Evolutionary conservation across 768 basidiomycete species (phyloP).

Genomic region (Favolaschia claudopus): DNA sequence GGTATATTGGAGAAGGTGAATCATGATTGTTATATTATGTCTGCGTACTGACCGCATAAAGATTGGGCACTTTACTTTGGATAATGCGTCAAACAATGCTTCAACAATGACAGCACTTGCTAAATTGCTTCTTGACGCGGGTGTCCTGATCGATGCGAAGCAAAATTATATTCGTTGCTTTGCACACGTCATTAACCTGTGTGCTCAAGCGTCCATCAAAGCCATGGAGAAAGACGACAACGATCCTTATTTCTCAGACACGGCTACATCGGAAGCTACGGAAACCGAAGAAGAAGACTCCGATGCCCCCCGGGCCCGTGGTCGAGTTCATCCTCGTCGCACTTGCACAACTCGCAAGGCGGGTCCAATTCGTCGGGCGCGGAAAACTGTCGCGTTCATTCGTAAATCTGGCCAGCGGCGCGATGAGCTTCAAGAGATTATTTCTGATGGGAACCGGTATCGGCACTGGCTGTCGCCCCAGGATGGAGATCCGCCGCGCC

Average conservation of each 20-base stretch:
- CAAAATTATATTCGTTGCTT: constrained; percentile 4
- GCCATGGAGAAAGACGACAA: neutral
- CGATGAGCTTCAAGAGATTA: constrained; percentile 16
- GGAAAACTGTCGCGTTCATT: constrained; percentile 19
- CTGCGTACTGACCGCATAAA: neutral
- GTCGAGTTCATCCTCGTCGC: neutral
- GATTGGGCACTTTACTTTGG: constrained; percentile 28
- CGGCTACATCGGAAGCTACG: neutral
- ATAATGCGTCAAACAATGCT: constrained; percentile 32
- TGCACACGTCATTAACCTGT: constrained; percentile 10
- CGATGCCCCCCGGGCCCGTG: no score
- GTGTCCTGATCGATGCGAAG: constrained; percentile 18
- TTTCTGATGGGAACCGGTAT: constrained; percentile 15
- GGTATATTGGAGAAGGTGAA: neutral
- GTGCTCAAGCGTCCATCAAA: constrained; percentile 1
- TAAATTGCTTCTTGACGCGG: neutral
- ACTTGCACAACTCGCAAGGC: neutral
- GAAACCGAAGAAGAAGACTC: neutral
- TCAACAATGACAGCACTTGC: constrained; percentile 25
- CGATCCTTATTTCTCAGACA: neutral
- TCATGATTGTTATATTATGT: neutral
- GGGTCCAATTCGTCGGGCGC: constrained; percentile 7
- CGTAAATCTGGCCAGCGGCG: constrained; percentile 27
- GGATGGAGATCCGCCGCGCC: neutral
- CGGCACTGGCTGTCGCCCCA: neutral